Evolutionary conservation across 805 yeast species (phyloP).

Genomic region (Ogataea henricii): DNA sequence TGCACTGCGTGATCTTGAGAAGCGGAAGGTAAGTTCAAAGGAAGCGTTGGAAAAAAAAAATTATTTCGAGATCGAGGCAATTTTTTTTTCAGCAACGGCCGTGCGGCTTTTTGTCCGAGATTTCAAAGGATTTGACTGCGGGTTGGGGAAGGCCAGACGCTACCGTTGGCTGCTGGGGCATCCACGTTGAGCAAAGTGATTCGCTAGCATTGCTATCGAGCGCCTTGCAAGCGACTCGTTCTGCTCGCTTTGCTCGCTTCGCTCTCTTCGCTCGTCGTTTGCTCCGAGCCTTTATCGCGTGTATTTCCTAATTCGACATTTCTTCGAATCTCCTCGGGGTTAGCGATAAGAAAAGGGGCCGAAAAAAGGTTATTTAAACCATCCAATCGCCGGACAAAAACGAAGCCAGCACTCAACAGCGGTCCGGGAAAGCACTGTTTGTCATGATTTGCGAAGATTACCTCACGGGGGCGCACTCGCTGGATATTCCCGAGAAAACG

Average conservation of each 20-base stretch:
- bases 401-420: no score
- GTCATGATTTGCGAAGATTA: conserved; percentile 23
- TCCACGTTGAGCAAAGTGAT: no score
- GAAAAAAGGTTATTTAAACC: neutral
- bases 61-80: neutral
- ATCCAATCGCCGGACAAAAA: neutral
- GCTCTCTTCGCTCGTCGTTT: no score
- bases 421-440: no score
- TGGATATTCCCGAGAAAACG: conserved; percentile 31
- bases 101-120: conserved; percentile 3
- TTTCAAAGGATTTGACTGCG: no score
- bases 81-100: neutral
- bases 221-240: neutral
- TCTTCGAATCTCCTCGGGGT: neutral
- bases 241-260: no score
- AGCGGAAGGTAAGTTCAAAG: no score
- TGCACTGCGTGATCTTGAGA: no score
- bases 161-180: no score
- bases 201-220: no score
- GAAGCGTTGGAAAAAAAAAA: neutral
- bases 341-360: neutral
- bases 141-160: no score
- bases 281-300: neutral
- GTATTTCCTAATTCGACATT: neutral
- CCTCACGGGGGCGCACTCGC: conserved; percentile 25